Evolutionary conservation across 176 grass and related monocot genomes (phyloP).

Genomic region (Bromus sterilis): DNA sequence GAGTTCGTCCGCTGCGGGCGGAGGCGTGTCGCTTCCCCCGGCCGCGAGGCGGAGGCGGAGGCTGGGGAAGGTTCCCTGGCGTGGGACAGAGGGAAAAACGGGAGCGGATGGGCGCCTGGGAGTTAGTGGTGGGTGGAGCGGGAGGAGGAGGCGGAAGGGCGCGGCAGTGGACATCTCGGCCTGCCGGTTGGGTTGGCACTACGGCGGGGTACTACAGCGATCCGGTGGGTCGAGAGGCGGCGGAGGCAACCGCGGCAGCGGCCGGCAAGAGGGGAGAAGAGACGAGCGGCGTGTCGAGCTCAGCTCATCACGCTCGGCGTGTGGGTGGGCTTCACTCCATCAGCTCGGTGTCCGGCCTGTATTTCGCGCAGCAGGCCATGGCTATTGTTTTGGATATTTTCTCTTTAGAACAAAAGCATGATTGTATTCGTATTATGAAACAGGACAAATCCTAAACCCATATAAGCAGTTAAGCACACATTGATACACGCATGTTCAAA

Average conservation of each 20-base stretch:
- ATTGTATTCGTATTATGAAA: too few relatives aligned
- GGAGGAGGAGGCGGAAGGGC: not conserved
- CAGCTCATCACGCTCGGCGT: not conserved
- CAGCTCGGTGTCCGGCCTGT: not conserved
- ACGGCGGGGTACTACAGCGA: not conserved
- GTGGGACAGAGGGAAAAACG: not conserved
- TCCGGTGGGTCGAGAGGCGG: not conserved
- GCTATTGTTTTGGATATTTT: too few relatives aligned
- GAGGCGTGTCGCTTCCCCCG: not conserved
- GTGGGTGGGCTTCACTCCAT: not conserved
- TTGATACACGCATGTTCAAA: too few relatives aligned
- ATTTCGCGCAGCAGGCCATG: not conserved
- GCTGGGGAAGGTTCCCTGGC: not conserved
- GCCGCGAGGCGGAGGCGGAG: not conserved
- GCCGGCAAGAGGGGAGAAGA: not conserved
- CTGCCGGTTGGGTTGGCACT: not conserved
- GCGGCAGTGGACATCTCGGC: not conserved
- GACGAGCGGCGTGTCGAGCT: not conserved
- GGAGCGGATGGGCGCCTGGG: not conserved
- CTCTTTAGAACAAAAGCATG: too few relatives aligned
- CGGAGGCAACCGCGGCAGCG: not conserved
- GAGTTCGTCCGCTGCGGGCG: constrained; percentile 10
- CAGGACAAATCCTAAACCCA: too few relatives aligned
- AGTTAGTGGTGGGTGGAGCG: not conserved
- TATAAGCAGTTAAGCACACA: too few relatives aligned